These are phyloP conservation scores for Pichia thaimueangensis DNA, from an alignment of 805 yeast species.

Conservation along the genomic window DNA sequence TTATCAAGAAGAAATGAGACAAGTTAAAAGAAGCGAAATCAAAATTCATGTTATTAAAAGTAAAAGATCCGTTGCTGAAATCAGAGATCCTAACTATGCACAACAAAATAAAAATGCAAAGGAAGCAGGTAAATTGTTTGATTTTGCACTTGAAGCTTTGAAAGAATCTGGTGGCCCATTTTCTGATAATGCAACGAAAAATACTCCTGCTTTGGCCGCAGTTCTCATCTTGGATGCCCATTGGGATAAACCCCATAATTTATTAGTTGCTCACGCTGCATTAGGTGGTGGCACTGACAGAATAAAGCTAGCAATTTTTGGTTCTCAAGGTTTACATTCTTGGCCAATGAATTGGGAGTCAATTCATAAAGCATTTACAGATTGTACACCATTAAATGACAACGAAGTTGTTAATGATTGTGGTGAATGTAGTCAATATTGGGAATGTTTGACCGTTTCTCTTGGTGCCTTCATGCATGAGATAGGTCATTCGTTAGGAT, in stretches of 20 bases:
- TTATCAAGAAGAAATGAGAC: conserved; percentile 32
- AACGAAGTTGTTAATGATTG: conserved; percentile 86
- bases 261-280: conserved; percentile 86
- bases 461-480: conserved; percentile 95
- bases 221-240: conserved; percentile 79
- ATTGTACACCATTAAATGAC: conserved; percentile 56
- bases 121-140: conserved; percentile 69
- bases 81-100: conserved; percentile 73
- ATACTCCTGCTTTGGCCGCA: conserved; percentile 69
- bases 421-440: conserved; percentile 74
- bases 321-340: conserved; percentile 84
- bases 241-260: conserved; percentile 56
- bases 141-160: conserved; percentile 74
- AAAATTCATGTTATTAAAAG: conserved; percentile 74
- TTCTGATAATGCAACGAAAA: conserved; percentile 24
- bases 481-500: conserved; percentile 84
- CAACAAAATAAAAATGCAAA: conserved; percentile 77
- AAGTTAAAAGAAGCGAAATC: conserved; percentile 47
- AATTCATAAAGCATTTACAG: conserved; percentile 61
- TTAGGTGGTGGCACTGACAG: conserved; percentile 79
- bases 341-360: conserved; percentile 87
- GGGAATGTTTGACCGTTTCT: conserved; percentile 86
- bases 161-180: conserved; percentile 50
- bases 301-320: conserved; percentile 80
- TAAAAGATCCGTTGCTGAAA: conserved; percentile 59